Base-by-base conservation (phyloP, 768 basidiomycete genomes). In the Mycena venus region DNA sequence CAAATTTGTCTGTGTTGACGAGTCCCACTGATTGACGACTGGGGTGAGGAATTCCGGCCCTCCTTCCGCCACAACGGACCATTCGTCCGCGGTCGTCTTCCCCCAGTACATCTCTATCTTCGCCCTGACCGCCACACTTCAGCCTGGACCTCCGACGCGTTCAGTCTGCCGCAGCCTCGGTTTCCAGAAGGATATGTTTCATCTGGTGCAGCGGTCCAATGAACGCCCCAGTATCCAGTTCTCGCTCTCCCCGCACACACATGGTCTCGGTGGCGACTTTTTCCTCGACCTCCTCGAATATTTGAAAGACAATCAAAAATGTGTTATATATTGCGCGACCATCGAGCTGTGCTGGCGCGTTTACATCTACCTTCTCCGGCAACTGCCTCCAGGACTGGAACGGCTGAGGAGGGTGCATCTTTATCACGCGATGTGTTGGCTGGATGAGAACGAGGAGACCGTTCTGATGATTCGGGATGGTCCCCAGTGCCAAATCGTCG, bases 211-310 rank as follows among this genome's bases (percentile, higher is more conserved):
- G n/a, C 65, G 59, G 2, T 75, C 71, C 2, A 72, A 73, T 31
- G 75, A 75, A 42, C 75, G 67, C 51, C n/a, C 25, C 19, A 75
- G 73, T 25, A 56, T 73, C 19, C 70, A 68, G 23, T 62, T 75
- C 19, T 29, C 42, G n/a, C 34, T 70, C 27, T 58, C 44, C 19
- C 61, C 10, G n/a, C 68, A 63, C 68, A 65, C 68, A 6, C 65
- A 70, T 29, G 62, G 58, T 29, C 59, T 70, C 32, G 61, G 68
- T 23, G 68, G 73, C 19, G 23, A 65, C 27, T 15, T 17, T 19
- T 44, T 44, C 19, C 42, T 17, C 42, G 42, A 44, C 14, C 42
- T 44, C 42, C 19, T 44, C 14, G 14, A 15, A 21, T 44, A 44
- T 44, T 44, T 44, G 10, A 44, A 44, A 17, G 42, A 44, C 19